Conservation (phyloP, 768 basidiomycete species). For the Russula ochroleuca region DNA sequence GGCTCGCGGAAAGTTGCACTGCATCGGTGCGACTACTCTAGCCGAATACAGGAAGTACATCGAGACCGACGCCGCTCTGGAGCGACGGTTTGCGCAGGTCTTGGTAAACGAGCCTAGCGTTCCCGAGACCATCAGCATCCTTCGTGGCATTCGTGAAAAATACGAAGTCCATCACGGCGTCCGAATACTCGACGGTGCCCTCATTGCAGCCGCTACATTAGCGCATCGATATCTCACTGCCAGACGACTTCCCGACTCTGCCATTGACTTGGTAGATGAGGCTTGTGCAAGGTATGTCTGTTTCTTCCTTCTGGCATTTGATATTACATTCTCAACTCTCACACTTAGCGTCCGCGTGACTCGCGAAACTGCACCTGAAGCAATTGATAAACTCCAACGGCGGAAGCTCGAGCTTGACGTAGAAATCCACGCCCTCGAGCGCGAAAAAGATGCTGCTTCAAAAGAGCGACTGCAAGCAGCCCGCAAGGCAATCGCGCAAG, state of each 20-base stretch:
- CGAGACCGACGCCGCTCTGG: constrained; percentile 87
- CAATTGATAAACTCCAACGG: constrained; percentile 86
- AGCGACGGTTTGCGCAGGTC: constrained; percentile 91
- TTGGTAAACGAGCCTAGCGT: constrained; percentile 89
- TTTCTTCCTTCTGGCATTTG: neutral
- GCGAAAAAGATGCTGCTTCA: constrained; percentile 86
- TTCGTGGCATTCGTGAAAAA: constrained; percentile 91
- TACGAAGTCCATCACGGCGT: constrained; percentile 89
- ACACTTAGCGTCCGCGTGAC: constrained; percentile 74
- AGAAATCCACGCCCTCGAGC: constrained; percentile 90
- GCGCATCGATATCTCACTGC: constrained; percentile 91
- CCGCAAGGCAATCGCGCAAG: constrained; percentile 72
- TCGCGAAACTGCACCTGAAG: constrained; percentile 91
- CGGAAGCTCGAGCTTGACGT: constrained; percentile 87
- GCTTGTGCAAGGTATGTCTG: constrained; percentile 73
- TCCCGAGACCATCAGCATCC: constrained; percentile 84
- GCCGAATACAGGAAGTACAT: constrained; percentile 91
- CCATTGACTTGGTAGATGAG: constrained; percentile 91
- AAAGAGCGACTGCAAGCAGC: constrained; percentile 75
- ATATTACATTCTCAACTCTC: constrained; percentile 16
- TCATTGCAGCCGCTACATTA: constrained; percentile 85
- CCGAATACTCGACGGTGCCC: constrained; percentile 78
- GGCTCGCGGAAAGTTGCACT: constrained; percentile 72
- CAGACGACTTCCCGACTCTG: constrained; percentile 74
- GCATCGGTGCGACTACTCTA: constrained; percentile 89